These are phyloP conservation scores for Lobosporangium transversale DNA, from an alignment of 192 early-diverging fungal genomes.

Conservation along the genomic window DNA sequence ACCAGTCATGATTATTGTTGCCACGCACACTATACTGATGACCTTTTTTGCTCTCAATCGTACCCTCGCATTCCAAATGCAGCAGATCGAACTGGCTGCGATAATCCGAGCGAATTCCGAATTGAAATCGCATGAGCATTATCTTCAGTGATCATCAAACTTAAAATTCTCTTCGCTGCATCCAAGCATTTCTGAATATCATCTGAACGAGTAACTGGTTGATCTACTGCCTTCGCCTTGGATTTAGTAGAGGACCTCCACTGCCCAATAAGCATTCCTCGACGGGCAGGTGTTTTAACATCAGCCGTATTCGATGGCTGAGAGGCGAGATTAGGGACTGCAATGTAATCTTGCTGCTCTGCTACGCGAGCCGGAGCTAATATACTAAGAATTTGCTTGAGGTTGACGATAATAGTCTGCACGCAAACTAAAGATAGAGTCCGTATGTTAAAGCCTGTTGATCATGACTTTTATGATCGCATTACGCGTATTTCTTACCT, in stretches of 20 bases:
- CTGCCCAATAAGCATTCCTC: conserved; percentile 13
- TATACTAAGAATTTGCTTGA: conserved; percentile 28
- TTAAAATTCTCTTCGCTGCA: conserved; percentile 22
- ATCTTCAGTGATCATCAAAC: conserved; percentile 30
- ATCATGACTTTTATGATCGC: too few relatives aligned
- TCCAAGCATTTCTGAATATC: conserved; percentile 20
- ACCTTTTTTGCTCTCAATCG: too few relatives aligned
- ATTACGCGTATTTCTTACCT: conserved; percentile 3
- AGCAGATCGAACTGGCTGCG: conserved; percentile 9
- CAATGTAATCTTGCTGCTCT: conserved; percentile 8
- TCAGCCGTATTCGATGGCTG: not conserved
- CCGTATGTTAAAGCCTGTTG: too few relatives aligned
- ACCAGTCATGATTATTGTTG: too few relatives aligned
- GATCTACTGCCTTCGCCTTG: not conserved
- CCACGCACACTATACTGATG: too few relatives aligned
- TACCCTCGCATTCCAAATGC: conserved; percentile 69
- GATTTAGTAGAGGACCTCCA: conserved; percentile 1
- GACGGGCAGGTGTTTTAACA: not conserved
- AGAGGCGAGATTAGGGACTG: not conserved
- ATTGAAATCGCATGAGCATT: conserved; percentile 33
- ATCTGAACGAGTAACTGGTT: conserved; percentile 9
- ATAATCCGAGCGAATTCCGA: conserved; percentile 35
- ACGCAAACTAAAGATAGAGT: conserved; percentile 15
- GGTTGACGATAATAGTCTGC: conserved; percentile 7
- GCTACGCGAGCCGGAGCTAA: conserved; percentile 10